A percentile compares a stretch with the other conserved stretches of the same genome.
Evolutionary conservation across 2,329 filamentous ascomycete genomes (phyloP).

Genomic region (Aciculosporium take): DNA sequence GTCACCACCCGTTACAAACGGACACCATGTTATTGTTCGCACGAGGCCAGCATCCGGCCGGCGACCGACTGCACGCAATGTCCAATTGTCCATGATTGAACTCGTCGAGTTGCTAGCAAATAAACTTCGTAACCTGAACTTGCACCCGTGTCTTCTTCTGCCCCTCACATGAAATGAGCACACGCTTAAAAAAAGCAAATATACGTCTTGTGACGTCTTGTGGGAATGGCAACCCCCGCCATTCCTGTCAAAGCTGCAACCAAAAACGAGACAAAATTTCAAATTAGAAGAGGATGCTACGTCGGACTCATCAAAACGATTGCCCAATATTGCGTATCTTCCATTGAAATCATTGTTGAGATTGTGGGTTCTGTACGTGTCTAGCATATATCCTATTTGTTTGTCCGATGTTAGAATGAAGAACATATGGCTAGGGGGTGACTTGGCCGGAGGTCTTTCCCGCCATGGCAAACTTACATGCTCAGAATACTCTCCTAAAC

Average conservation of each 20-base stretch:
- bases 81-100: background rate
- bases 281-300: background rate
- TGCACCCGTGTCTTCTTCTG: background rate
- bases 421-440: background rate
- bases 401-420: background rate
- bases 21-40: background rate
- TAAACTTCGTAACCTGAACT: background rate
- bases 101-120: background rate
- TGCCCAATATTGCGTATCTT: background rate
- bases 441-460: no score
- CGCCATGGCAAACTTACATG: constrained; percentile 1
- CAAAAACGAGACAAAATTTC: background rate
- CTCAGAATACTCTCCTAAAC: background rate
- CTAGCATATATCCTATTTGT: background rate
- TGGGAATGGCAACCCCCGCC: background rate
- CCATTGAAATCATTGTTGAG: background rate
- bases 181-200: background rate
- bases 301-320: background rate
- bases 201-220: no score
- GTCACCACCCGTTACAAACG: background rate
- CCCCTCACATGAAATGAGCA: no score
- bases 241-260: background rate
- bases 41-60: background rate
- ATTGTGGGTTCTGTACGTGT: background rate
- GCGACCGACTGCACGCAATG: background rate